phyloP scores from a whole-genome alignment of 257 asterid genomes.

The Fraxinus excelsior region DNA sequence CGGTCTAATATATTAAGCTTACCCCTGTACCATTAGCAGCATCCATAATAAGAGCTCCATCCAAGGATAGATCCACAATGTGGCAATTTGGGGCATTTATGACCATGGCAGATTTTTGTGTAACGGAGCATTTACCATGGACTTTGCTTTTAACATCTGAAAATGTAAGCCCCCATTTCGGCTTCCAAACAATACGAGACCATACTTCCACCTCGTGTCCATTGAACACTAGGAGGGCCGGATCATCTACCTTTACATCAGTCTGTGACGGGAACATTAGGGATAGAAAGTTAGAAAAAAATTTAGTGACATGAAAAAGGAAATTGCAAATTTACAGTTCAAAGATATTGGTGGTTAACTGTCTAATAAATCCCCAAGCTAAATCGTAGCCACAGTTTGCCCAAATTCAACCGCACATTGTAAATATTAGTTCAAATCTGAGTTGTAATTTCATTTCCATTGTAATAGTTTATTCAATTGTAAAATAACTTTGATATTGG shows the following conservation, averaged over 20 bases:
- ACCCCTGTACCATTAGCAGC: conserved; percentile 83
- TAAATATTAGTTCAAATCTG: too few relatives aligned
- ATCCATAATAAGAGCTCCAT: conserved; percentile 80
- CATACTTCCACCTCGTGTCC: conserved; percentile 96
- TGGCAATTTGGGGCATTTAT: conserved; percentile 63
- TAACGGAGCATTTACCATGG: conserved; percentile 54
- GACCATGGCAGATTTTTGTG: conserved; percentile 71
- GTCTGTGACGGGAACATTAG: conserved; percentile 50
- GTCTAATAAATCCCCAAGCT: not conserved
- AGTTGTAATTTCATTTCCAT: too few relatives aligned
- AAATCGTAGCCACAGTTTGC: not conserved
- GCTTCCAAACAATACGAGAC: conserved; percentile 93
- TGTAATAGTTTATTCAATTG: too few relatives aligned
- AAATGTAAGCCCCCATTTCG: conserved; percentile 91
- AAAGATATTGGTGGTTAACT: not conserved
- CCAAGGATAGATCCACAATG: conserved; percentile 74
- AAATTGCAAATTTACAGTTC: conserved; percentile 3
- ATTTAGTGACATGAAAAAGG: conserved; percentile 1
- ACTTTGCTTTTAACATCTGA: conserved; percentile 71
- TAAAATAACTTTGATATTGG: too few relatives aligned
- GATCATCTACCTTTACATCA: conserved; percentile 84
- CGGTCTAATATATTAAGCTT: conserved; percentile 12
- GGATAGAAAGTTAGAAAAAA: conserved; percentile 3
- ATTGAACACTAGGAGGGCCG: conserved; percentile 58
- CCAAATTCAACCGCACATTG: too few relatives aligned